phyloP scores from a whole-genome alignment of 768 basidiomycete species.

The Rhodotorula diobovata region DNA sequence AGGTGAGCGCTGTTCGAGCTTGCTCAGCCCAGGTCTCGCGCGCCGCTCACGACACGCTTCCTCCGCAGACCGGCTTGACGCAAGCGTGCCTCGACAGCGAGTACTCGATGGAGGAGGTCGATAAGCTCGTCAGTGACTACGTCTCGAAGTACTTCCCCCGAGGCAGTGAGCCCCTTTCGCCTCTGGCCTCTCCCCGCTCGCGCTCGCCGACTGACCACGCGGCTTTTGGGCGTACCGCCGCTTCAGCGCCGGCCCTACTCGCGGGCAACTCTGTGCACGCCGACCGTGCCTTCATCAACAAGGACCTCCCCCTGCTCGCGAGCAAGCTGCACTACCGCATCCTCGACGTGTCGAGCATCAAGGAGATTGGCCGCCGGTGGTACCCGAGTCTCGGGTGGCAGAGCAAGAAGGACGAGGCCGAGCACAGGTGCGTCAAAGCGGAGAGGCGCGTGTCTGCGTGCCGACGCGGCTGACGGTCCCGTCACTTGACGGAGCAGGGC shows the following conservation, averaged over 20 bases:
- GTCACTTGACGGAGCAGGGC: conserved; percentile 1
- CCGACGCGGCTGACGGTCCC: too few relatives aligned
- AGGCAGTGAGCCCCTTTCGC: background rate
- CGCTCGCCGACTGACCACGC: background rate
- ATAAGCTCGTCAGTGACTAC: conserved; percentile 45
- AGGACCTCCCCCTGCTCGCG: conserved; percentile 47
- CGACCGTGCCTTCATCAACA: conserved; percentile 38
- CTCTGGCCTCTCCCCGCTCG: too few relatives aligned
- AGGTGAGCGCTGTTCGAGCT: conserved; percentile 8
- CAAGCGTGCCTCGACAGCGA: conserved; percentile 46
- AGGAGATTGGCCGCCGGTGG: conserved; percentile 48
- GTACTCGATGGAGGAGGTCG: conserved; percentile 45
- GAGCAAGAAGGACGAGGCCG: conserved; percentile 29
- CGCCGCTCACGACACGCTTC: background rate
- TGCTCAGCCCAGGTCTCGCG: too few relatives aligned
- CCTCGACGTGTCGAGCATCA: conserved; percentile 43
- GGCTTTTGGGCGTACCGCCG: conserved; percentile 42
- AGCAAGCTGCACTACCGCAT: conserved; percentile 48
- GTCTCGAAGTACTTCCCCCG: conserved; percentile 46
- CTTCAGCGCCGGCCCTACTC: conserved; percentile 25
- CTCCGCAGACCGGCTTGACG: conserved; percentile 46
- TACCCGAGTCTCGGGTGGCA: conserved; percentile 40
- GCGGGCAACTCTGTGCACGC: conserved; percentile 36
- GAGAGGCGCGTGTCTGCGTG: too few relatives aligned
- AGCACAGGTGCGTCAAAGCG: conserved; percentile 26